These are phyloP conservation scores for Pichia sp. DNA, from an alignment of 1,139 yeast species.

Conservation along the genomic window DNA sequence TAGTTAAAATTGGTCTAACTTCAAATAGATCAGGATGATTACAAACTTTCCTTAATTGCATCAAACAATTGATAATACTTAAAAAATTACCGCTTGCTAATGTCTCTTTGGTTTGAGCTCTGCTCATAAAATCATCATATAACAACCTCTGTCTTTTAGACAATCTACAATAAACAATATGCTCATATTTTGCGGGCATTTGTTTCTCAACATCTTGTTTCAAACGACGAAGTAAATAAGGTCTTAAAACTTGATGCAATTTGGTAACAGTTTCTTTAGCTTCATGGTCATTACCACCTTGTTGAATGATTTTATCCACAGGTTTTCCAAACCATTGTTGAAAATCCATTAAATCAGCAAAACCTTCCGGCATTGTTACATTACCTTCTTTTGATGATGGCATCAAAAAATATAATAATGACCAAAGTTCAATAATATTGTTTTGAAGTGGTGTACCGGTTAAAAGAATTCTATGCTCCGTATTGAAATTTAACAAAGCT, in stretches of 20 bases:
- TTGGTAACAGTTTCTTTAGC: constrained; percentile 81
- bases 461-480: constrained; percentile 76
- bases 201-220: constrained; percentile 97
- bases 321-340: constrained; percentile 99
- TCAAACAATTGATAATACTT: constrained; percentile 92
- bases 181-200: constrained; percentile 98
- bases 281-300: constrained; percentile 59
- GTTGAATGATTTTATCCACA: constrained; percentile 85
- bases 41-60: constrained; percentile 97
- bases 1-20: constrained; percentile 89
- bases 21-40: constrained; percentile 97
- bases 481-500: constrained; percentile 86
- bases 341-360: constrained; percentile 91
- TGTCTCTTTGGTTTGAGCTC: constrained; percentile 93
- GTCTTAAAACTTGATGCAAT: constrained; percentile 88
- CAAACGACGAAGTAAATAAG: constrained; percentile 82
- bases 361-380: constrained; percentile 85
- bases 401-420: constrained; percentile 88
- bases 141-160: constrained; percentile 88
- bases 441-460: constrained; percentile 97
- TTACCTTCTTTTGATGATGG: constrained; percentile 62
- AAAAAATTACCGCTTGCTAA: constrained; percentile 91
- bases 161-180: constrained; percentile 82
- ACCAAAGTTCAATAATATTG: constrained; percentile 90
- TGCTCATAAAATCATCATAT: constrained; percentile 95